phyloP scores from a whole-genome alignment of 208 protist genomes.

The Leishmania tarentolae region DNA sequence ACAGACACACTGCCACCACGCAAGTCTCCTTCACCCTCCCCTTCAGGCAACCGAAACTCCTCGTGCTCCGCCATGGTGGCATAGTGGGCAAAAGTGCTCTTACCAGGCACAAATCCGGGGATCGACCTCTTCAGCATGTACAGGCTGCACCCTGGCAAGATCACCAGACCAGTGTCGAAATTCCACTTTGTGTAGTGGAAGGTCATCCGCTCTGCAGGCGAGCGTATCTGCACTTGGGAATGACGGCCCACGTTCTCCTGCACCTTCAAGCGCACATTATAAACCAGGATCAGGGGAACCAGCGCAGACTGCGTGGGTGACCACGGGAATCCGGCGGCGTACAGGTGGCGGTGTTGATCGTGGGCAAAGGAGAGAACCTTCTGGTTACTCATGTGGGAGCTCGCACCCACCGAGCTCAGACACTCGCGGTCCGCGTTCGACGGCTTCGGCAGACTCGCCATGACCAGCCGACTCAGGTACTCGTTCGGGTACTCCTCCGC shows the following conservation, averaged over 20 bases:
- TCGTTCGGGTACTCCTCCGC: constrained; percentile 13
- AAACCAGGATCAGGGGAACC: constrained; percentile 1
- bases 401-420: neutral
- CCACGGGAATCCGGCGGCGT: neutral
- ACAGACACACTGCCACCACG: neutral
- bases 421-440: neutral
- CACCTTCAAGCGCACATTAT: neutral
- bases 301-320: constrained; percentile 3
- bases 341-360: constrained; percentile 9
- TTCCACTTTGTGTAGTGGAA: constrained; percentile 6
- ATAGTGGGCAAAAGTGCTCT: constrained; percentile 1
- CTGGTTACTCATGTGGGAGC: neutral
- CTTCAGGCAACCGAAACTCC: neutral
- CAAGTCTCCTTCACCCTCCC: neutral
- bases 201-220: constrained; percentile 2
- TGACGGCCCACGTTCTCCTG: neutral
- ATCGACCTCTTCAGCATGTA: constrained; percentile 1
- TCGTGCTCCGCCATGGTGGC: neutral
- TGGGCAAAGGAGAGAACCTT: neutral
- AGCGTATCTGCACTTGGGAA: neutral
- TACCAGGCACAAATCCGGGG: constrained; percentile 1
- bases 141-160: constrained; percentile 2
- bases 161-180: neutral
- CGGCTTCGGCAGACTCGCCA: neutral
- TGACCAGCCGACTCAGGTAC: constrained; percentile 4